Conservation (phyloP, 495 filamentous ascomycete species). For the Penicillium canariense region DNA sequence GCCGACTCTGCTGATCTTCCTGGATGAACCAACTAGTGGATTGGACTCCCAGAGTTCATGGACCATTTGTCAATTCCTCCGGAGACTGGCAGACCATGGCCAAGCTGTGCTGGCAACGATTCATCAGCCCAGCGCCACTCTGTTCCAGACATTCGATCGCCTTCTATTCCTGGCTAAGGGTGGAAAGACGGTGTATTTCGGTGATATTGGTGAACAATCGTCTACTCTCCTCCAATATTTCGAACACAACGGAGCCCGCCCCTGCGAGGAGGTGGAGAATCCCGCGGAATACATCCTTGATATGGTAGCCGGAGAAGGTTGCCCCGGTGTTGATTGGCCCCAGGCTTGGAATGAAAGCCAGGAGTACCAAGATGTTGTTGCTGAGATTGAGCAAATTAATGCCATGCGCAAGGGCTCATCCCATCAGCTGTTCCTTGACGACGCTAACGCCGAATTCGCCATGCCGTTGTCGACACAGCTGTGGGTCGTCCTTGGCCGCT, state of each 20-base stretch:
- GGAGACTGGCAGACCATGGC: conserved; percentile 78
- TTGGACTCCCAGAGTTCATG: conserved; percentile 84
- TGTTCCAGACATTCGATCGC: conserved; percentile 90
- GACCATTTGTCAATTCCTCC: conserved; percentile 74
- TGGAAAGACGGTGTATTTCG: conserved; percentile 83
- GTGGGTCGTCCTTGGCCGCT: conserved; percentile 40
- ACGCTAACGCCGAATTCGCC: conserved; percentile 43
- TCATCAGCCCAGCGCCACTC: conserved; percentile 84
- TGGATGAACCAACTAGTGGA: conserved; percentile 89
- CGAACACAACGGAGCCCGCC: conserved; percentile 63
- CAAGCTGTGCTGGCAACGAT: conserved; percentile 91
- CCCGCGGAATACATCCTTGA: conserved; percentile 93
- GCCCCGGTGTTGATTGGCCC: conserved; percentile 76
- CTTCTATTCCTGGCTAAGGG: conserved; percentile 78
- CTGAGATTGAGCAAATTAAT: conserved; percentile 64
- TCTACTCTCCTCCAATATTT: conserved; percentile 70
- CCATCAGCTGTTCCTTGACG: conserved; percentile 6
- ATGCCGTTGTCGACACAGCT: conserved; percentile 52
- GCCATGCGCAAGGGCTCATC: conserved; percentile 30
- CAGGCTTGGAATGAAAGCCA: conserved; percentile 68
- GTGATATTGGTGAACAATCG: conserved; percentile 75
- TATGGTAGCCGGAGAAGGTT: conserved; percentile 54
- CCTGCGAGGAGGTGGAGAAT: conserved; percentile 68
- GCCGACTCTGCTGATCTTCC: conserved; percentile 78
- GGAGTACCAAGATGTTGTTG: conserved; percentile 61